Percentiles rank a stretch among this genome's conserved stretches.
phyloP scores from a whole-genome alignment of 1,284 basidiomycete species.

The Porodaedalea pini region DNA sequence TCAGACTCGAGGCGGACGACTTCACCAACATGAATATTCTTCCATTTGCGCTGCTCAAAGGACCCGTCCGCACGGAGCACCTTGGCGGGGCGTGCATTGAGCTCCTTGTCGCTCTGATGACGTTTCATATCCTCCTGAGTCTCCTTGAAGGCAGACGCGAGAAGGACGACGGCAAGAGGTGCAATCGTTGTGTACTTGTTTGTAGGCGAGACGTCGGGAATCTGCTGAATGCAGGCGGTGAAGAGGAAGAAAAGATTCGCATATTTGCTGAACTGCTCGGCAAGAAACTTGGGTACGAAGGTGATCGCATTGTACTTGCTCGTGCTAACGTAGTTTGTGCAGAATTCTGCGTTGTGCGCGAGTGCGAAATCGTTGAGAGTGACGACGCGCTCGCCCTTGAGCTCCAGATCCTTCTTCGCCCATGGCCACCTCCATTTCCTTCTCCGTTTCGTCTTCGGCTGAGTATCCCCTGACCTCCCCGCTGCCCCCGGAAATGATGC shows the following conservation, averaged over 20 bases:
- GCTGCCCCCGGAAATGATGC: constrained; percentile 37
- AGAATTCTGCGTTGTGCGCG: constrained; percentile 63
- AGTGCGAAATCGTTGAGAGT: constrained; percentile 64
- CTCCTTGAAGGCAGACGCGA: constrained; percentile 97
- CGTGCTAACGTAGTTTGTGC: constrained; percentile 87
- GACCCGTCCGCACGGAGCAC: constrained; percentile 64
- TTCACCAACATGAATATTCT: constrained; percentile 88
- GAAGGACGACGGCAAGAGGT: constrained; percentile 84
- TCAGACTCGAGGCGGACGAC: constrained; percentile 88
- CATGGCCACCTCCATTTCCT: constrained; percentile 75
- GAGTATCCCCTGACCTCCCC: constrained; percentile 17
- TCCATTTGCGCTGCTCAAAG: constrained; percentile 84
- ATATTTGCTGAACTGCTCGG: constrained; percentile 97
- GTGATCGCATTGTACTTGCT: constrained; percentile 92
- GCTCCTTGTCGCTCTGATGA: constrained; percentile 89
- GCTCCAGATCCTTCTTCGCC: constrained; percentile 53
- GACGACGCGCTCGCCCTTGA: constrained; percentile 66
- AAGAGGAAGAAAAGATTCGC: constrained; percentile 99
- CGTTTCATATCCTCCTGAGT: constrained; percentile 96
- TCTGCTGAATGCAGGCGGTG: constrained; percentile 97
- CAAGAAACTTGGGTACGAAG: constrained; percentile 92
- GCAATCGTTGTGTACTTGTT: constrained; percentile 95
- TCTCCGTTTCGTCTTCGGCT: constrained; percentile 30
- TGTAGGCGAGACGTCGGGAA: constrained; percentile 96
- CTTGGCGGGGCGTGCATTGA: constrained; percentile 83